Evolutionary conservation across 2,329 filamentous ascomycete genomes (phyloP).

Genomic region (Aciculosporium take): DNA sequence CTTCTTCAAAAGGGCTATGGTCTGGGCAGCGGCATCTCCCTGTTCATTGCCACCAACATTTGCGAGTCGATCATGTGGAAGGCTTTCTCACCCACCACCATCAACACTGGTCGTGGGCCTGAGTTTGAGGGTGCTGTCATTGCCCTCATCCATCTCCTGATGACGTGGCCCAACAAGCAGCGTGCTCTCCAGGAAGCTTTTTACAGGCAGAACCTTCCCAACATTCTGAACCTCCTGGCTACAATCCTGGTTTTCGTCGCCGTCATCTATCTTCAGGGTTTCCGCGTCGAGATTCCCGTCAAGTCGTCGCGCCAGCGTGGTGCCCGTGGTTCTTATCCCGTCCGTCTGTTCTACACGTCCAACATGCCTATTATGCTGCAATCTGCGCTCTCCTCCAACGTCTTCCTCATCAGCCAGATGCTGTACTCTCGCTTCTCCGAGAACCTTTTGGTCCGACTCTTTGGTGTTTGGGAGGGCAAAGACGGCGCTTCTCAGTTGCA

Average conservation of each 20-base stretch:
- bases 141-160: constrained; percentile 89
- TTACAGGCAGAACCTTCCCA: constrained; percentile 97
- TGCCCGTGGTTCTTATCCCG: constrained; percentile 92
- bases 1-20: constrained; percentile 98
- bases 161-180: constrained; percentile 99
- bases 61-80: constrained; percentile 99
- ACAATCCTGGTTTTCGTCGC: constrained; percentile 88
- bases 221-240: constrained; percentile 96
- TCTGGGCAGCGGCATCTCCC: constrained; percentile 93
- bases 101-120: constrained; percentile 97
- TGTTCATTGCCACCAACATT: constrained; percentile 99
- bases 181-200: constrained; percentile 96
- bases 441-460: constrained; percentile 92
- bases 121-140: constrained; percentile 99
- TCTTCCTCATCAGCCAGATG: constrained; percentile 99
- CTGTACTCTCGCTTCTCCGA: constrained; percentile 97
- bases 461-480: constrained; percentile 96
- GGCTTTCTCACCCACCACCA: constrained; percentile 96
- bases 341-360: constrained; percentile 98
- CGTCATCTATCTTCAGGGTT: constrained; percentile 98
- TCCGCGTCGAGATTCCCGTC: constrained; percentile 99
- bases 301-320: constrained; percentile 98
- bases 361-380: constrained; percentile 99
- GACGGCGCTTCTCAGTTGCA: constrained; percentile 93
- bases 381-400: constrained; percentile 94